Evolutionary conservation across 2,329 filamentous ascomycete genomes (phyloP).

Genomic region (Calonectria pauciramosa): DNA sequence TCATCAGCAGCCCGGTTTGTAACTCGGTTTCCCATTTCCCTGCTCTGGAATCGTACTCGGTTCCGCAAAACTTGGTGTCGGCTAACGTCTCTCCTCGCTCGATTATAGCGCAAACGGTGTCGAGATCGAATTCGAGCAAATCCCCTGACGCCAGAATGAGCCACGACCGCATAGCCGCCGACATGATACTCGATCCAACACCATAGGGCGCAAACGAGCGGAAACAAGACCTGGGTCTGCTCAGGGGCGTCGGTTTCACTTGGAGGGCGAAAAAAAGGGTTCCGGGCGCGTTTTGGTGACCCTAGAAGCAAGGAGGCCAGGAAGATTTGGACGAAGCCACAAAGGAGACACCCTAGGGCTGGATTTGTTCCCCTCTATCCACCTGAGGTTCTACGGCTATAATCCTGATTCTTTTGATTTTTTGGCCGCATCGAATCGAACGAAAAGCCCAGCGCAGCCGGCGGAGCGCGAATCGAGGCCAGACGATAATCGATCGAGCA

Average conservation of each 20-base stretch:
- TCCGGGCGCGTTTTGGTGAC: neutral
- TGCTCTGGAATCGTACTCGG: neutral
- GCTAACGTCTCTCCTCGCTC: neutral
- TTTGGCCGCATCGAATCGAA: neutral
- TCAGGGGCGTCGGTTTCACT: neutral
- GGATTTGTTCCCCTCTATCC: neutral
- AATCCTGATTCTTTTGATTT: neutral
- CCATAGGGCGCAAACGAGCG: neutral
- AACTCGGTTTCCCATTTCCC: no score
- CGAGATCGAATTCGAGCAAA: constrained; percentile 3
- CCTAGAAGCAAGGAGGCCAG: neutral
- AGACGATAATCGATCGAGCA: neutral
- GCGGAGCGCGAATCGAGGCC: no score
- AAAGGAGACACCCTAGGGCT: neutral
- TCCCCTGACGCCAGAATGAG: constrained; percentile 15
- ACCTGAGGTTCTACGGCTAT: no score
- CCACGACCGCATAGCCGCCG: neutral
- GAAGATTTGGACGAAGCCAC: no score
- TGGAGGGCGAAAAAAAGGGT: neutral
- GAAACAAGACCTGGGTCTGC: no score
- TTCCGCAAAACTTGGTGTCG: no score
- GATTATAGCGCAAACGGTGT: neutral
- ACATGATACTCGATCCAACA: neutral
- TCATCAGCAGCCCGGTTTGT: neutral
- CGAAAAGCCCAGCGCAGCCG: neutral